phyloP scores from a whole-genome alignment of 495 filamentous ascomycete genomes.

The Durotheca rogersii region DNA sequence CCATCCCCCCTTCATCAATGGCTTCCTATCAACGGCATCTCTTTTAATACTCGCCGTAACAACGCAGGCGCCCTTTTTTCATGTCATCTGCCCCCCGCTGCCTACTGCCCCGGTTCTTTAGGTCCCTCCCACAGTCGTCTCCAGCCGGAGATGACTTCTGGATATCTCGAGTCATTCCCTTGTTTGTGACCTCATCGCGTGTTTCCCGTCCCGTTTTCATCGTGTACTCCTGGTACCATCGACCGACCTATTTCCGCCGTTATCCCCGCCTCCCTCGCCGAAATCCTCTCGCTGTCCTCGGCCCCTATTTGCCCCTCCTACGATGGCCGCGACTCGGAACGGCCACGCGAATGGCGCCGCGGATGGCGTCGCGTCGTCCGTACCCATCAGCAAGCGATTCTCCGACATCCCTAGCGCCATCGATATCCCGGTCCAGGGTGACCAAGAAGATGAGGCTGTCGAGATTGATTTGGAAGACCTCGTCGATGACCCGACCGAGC shows the following conservation, averaged over 20 bases:
- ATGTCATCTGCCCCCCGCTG: too few species aligned
- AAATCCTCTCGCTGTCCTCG: too few species aligned
- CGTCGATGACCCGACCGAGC: constrained; percentile 90
- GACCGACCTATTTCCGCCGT: not conserved
- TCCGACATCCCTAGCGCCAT: constrained; percentile 85
- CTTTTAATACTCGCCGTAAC: constrained; percentile 3
- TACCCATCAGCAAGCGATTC: constrained; percentile 60
- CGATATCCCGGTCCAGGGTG: constrained; percentile 83
- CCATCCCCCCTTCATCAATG: not conserved
- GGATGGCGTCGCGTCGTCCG: constrained; percentile 15
- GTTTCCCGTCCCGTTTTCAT: not conserved
- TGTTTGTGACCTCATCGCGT: constrained; percentile 1
- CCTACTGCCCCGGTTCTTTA: not conserved
- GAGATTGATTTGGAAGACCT: constrained; percentile 90
- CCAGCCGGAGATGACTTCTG: constrained; percentile 13
- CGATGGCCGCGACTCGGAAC: constrained; percentile 37
- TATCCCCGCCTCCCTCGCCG: not conserved
- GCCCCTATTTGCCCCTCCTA: constrained; percentile 1
- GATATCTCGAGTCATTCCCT: constrained; percentile 2
- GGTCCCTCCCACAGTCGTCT: constrained; percentile 9
- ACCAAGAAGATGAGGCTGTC: constrained; percentile 79
- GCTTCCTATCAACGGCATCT: not conserved
- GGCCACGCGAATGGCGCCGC: constrained; percentile 35
- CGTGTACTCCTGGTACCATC: not conserved
- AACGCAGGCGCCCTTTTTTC: not conserved